These are phyloP conservation scores for Centella asiatica DNA, from an alignment of 129 eudicot genomes.

Conservation along the genomic window DNA sequence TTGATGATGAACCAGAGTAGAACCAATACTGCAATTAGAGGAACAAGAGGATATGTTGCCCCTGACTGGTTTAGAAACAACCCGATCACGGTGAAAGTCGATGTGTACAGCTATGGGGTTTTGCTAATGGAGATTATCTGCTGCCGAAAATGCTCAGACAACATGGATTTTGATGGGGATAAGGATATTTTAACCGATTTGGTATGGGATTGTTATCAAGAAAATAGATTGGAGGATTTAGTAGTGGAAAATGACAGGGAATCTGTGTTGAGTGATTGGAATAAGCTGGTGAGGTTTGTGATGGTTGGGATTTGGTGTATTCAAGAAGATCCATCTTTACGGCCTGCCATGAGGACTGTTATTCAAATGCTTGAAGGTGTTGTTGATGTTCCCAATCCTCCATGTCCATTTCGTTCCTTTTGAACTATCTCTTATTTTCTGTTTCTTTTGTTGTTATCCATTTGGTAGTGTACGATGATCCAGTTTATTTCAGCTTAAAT, in stretches of 20 bases:
- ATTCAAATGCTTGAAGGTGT: constrained; percentile 37
- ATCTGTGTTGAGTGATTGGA: background rate
- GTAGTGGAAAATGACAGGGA: background rate
- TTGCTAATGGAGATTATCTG: no score
- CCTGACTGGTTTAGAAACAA: no score
- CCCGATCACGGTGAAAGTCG: no score
- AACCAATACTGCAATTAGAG: constrained; percentile 39
- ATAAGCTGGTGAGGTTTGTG: constrained; percentile 19
- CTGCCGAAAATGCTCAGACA: no score
- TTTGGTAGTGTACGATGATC: no score
- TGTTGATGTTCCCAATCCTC: constrained; percentile 27
- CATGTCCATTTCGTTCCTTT: constrained; percentile 17
- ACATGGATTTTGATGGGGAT: background rate
- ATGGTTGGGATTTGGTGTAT: constrained; percentile 37
- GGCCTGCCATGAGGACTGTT: constrained; percentile 39
- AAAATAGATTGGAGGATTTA: background rate
- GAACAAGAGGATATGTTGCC: background rate
- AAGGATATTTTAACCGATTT: background rate
- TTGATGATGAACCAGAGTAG: constrained; percentile 29
- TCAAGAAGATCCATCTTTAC: constrained; percentile 27
- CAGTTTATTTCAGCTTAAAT: no score
- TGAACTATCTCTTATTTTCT: background rate
- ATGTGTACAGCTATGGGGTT: no score
- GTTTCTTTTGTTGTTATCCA: no score
- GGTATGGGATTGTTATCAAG: background rate